These are phyloP conservation scores for Dendrocalamus latiflorus DNA, from an alignment of 202 grass and related monocot species.

Conservation along the genomic window DNA sequence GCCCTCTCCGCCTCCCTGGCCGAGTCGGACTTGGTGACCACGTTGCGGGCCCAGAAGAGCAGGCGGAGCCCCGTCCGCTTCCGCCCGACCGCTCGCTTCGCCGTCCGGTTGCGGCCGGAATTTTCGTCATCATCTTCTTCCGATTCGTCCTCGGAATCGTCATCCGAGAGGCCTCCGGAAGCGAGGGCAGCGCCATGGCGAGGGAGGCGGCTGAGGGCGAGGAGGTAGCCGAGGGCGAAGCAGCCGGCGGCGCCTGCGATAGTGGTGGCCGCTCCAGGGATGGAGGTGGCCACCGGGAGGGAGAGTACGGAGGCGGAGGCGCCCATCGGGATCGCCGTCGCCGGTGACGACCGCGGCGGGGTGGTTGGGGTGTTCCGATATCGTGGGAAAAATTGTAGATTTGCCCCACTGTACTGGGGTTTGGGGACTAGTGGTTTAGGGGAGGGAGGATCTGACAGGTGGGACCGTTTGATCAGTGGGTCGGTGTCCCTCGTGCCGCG, in stretches of 20 bases:
- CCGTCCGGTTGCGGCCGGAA: too few relatives aligned
- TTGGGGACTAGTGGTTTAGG: not conserved
- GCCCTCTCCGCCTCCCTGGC: slow-evolving; percentile 25
- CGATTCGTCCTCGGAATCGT: slow-evolving; percentile 46
- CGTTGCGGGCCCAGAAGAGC: too few relatives aligned
- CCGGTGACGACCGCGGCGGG: slow-evolving; percentile 24
- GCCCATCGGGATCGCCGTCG: slow-evolving; percentile 41
- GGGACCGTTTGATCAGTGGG: not conserved
- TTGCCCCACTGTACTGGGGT: too few relatives aligned
- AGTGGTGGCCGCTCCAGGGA: slow-evolving; percentile 26
- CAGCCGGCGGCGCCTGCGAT: slow-evolving; percentile 64
- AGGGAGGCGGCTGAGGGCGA: slow-evolving; percentile 43
- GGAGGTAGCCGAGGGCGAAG: slow-evolving; percentile 69
- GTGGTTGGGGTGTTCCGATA: not conserved
- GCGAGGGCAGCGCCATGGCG: not conserved
- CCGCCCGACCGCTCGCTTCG: too few relatives aligned
- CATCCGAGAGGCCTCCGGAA: not conserved
- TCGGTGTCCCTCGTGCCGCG: too few relatives aligned
- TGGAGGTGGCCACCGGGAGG: slow-evolving; percentile 7
- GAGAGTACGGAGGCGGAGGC: slow-evolving; percentile 35
- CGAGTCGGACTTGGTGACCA: slow-evolving; percentile 42
- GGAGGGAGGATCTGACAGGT: not conserved
- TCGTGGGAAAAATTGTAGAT: too few relatives aligned
- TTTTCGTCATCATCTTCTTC: slow-evolving; percentile 56
- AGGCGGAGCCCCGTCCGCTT: too few relatives aligned